A percentile compares a stretch with the other conserved stretches of the same genome.
These are phyloP conservation scores for Lumnitzera racemosa DNA, from an alignment of 345 rosid species.

Conservation along the genomic window DNA sequence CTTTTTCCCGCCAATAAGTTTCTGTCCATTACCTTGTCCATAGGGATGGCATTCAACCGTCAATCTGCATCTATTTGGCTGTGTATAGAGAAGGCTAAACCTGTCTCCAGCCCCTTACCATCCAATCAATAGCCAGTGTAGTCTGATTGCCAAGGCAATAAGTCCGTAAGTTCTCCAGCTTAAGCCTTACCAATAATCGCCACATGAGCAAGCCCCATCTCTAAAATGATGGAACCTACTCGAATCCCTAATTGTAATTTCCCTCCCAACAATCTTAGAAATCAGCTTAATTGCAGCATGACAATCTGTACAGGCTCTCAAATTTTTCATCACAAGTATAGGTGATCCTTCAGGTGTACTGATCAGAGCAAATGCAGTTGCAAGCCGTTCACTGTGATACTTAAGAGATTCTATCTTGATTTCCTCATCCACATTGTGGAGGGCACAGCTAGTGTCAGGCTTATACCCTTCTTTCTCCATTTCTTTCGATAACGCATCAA, in stretches of 20 bases:
- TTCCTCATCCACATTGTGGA: conserved; percentile 55
- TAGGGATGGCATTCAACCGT: no score
- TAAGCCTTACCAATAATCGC: conserved; percentile 66
- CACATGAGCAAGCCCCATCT: conserved; percentile 68
- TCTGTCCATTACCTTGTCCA: no score
- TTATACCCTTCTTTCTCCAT: conserved; percentile 66
- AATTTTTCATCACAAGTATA: conserved; percentile 73
- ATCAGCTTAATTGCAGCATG: conserved; percentile 83
- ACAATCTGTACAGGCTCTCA: conserved; percentile 79
- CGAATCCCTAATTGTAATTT: conserved; percentile 77
- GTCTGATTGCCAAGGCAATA: no score
- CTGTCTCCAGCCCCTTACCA: no score
- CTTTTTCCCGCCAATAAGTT: no score
- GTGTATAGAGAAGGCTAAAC: no score
- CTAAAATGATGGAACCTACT: conserved; percentile 85
- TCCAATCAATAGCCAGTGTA: no score
- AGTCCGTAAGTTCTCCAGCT: no score
- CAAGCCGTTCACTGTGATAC: conserved; percentile 73
- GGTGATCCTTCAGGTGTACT: conserved; percentile 70
- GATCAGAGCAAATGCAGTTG: conserved; percentile 78
- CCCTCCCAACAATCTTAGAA: conserved; percentile 65
- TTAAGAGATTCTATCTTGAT: conserved; percentile 62
- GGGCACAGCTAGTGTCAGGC: conserved; percentile 68
- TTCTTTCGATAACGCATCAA: conserved; percentile 39
- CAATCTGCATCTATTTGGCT: no score